A percentile compares a stretch with the other conserved stretches of the same genome.
These are phyloP conservation scores for Pluteus cervinus DNA, from an alignment of 768 basidiomycete species.

Conservation along the genomic window DNA sequence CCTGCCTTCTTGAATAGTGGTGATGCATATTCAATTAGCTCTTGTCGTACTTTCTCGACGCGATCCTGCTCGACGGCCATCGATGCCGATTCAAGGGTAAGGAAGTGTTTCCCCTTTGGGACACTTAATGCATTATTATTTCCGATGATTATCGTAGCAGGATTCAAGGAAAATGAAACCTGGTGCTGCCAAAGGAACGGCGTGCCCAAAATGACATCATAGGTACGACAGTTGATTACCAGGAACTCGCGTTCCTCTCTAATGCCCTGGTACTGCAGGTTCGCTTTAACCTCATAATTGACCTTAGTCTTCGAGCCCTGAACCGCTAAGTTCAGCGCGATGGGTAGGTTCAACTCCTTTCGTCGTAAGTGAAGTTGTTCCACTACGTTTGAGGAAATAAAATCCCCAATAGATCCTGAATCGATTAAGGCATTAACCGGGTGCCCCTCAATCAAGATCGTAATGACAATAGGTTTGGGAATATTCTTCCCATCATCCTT, in stretches of 20 bases:
- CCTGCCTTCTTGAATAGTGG: constrained; percentile 17
- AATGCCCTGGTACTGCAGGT: constrained; percentile 4
- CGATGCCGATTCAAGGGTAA: constrained; percentile 7
- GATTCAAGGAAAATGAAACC: constrained; percentile 17
- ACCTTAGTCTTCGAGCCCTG: constrained; percentile 1
- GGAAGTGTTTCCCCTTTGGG: constrained; percentile 8
- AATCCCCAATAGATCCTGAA: constrained; percentile 33
- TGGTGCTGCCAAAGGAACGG: constrained; percentile 6
- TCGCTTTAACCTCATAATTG: background rate
- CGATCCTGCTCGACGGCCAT: constrained; percentile 7
- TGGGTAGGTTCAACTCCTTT: constrained; percentile 19
- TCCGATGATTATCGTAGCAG: constrained; percentile 17
- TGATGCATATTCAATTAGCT: constrained; percentile 14
- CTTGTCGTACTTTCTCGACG: constrained; percentile 9
- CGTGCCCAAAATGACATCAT: constrained; percentile 5
- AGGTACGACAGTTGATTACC: constrained; percentile 2
- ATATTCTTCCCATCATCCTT: constrained; percentile 14
- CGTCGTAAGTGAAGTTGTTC: constrained; percentile 27
- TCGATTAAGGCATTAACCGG: constrained; percentile 28
- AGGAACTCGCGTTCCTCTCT: background rate
- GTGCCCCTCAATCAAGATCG: constrained; percentile 24
- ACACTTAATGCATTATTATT: too few relatives aligned
- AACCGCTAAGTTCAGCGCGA: constrained; percentile 21
- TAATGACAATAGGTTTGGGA: constrained; percentile 27
- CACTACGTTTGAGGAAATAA: constrained; percentile 28